Base-by-base conservation (phyloP, 441 rosid genomes). In the Euphorbia corollata region DNA sequence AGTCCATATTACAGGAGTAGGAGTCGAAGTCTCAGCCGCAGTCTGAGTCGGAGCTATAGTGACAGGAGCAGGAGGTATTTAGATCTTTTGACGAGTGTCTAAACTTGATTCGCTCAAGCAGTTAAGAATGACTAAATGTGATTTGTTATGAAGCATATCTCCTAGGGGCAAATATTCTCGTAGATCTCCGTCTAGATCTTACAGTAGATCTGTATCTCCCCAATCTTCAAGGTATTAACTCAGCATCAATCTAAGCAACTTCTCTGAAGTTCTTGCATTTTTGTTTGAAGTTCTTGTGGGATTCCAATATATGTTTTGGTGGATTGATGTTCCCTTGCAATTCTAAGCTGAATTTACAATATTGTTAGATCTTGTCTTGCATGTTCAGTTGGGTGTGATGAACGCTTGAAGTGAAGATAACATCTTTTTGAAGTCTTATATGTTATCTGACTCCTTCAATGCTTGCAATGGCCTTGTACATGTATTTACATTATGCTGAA, bases 41-140 rank as follows among this genome's bases (percentile, higher is more conserved):
- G 89, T 65, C 65, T 65, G 27, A 85, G 87, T 70, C 71, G 61
- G 55, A 87, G 98, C 79, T 79, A 80, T 61, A 81, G 91, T 53
- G 77, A 78, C 77, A 70, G 75, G 66, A 87, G 89, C 78, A 74
- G 84, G 73, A 88, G 95, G 94, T 86, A 23, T 65, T 39, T 71
- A 41, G 8, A n/a, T 63, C n/a, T 24, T 8, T 71, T 56, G 48
- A 43, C 59, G 22, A 66, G 34, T 19, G 1, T 30, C 64, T 27
- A 0, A 6, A 38, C n/a, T 43, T 59, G 3, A 58, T 62, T 24
- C 22, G 13, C 0, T 13, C 15, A 34, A n/a, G 6, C n/a, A 23
- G 6, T 16, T 38, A 15, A 1, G 67, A 47, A 8, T 27, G 34
- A 36, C 22, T 80, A 60, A 59, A 70, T 63, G 39, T 55, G 19